These are phyloP conservation scores for Botryosphaeria dothidea DNA, from an alignment of 2,329 filamentous ascomycete genomes.

Conservation along the genomic window DNA sequence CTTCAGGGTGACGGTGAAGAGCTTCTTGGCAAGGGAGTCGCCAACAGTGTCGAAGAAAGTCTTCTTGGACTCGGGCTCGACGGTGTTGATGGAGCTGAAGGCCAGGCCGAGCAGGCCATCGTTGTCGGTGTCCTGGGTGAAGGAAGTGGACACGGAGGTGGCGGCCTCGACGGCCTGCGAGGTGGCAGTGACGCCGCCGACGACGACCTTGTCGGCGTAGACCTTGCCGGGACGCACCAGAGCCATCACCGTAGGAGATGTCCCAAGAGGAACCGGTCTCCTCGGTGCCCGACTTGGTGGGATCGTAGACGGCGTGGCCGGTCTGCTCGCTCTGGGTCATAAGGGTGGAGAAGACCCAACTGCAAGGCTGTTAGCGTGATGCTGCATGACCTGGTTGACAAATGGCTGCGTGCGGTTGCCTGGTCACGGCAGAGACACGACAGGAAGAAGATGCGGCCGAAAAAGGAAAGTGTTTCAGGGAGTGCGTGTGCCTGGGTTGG, in stretches of 20 bases:
- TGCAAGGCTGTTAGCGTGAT: background rate
- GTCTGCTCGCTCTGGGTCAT: slow-evolving; percentile 51
- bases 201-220: slow-evolving; percentile 64
- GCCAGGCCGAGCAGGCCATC: slow-evolving; percentile 21
- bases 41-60: slow-evolving; percentile 64
- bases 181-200: slow-evolving; percentile 61
- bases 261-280: slow-evolving; percentile 56
- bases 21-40: slow-evolving; percentile 48
- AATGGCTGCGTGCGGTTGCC: background rate
- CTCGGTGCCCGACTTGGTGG: slow-evolving; percentile 48
- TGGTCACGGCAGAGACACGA: background rate
- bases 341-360: slow-evolving; percentile 66
- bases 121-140: slow-evolving; percentile 51
- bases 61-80: slow-evolving; percentile 50
- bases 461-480: background rate
- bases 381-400: slow-evolving; percentile 32
- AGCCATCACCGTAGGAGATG: slow-evolving; percentile 69
- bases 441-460: background rate
- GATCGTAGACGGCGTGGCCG: slow-evolving; percentile 62
- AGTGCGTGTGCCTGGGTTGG: background rate
- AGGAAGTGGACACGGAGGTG: slow-evolving; percentile 55
- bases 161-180: slow-evolving; percentile 68
- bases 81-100: slow-evolving; percentile 37
- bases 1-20: slow-evolving; percentile 62
- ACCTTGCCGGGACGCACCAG: slow-evolving; percentile 63